phyloP scores from a whole-genome alignment of 2,329 filamentous ascomycete genomes.

The Talaromyces sp. region DNA sequence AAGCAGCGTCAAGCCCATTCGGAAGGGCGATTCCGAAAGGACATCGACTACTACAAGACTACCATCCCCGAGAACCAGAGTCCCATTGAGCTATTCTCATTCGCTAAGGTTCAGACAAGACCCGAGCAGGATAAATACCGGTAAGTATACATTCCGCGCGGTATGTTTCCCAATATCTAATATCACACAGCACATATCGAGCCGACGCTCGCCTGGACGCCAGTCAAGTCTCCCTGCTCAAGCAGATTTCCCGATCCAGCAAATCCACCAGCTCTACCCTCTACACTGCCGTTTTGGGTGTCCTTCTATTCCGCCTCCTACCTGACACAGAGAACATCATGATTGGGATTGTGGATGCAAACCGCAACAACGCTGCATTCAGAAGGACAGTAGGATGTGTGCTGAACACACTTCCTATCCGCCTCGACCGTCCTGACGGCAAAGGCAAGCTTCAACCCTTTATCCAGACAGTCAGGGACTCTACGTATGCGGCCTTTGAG shows the following conservation, averaged over 20 bases:
- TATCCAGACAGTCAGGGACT: conserved; percentile 17
- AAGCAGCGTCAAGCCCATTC: neutral
- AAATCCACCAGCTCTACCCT: conserved; percentile 36
- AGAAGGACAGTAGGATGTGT: conserved; percentile 40
- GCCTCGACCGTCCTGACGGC: conserved; percentile 22
- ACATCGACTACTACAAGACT: neutral
- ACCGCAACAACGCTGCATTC: conserved; percentile 31
- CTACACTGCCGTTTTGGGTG: conserved; percentile 38
- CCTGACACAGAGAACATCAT: conserved; percentile 33
- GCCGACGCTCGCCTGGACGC: too few species aligned
- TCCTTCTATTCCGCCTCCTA: conserved; percentile 31
- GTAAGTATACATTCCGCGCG: too few species aligned
- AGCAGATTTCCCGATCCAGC: too few species aligned
- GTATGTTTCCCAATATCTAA: too few species aligned
- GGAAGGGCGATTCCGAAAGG: neutral
- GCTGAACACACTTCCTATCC: conserved; percentile 45
- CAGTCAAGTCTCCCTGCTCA: too few species aligned
- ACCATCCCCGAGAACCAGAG: neutral
- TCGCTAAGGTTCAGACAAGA: neutral
- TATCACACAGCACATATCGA: too few species aligned
- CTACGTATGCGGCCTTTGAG: conserved; percentile 23
- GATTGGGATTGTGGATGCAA: conserved; percentile 47
- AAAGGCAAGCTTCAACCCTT: conserved; percentile 21
- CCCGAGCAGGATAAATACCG: neutral
- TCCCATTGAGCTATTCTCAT: neutral